Conservation (phyloP, 2,329 filamentous ascomycete species). For the Xylaria sp. region DNA sequence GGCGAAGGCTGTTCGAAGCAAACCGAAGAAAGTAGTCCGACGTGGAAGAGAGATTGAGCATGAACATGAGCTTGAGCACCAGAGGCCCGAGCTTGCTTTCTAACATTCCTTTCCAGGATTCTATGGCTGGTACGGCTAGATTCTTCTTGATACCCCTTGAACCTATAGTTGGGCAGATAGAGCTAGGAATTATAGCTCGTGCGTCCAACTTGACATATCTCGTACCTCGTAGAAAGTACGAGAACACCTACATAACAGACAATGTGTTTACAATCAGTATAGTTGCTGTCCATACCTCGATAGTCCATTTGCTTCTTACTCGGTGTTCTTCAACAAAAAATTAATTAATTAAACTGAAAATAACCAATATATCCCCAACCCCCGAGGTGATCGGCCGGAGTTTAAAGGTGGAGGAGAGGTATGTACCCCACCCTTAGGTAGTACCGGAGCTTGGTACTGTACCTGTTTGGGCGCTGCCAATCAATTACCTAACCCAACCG, state of each 20-base stretch:
- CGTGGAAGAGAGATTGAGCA: constrained; percentile 80
- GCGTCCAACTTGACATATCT: constrained; percentile 1
- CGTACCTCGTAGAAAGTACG: background rate
- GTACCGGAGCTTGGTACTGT: background rate
- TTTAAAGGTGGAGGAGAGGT: background rate
- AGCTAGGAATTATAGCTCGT: constrained; percentile 14
- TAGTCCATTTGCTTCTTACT: background rate
- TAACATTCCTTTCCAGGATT: constrained; percentile 32
- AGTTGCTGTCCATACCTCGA: background rate
- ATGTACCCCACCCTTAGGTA: constrained; percentile 6
- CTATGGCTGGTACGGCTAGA: constrained; percentile 4
- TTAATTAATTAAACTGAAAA: no score
- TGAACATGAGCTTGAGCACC: constrained; percentile 69
- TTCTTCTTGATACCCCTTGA: constrained; percentile 34
- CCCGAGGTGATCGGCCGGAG: no score
- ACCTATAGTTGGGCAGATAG: constrained; percentile 12
- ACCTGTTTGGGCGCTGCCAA: background rate
- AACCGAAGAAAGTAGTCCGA: constrained; percentile 66
- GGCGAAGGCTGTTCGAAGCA: constrained; percentile 51
- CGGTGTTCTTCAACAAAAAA: no score
- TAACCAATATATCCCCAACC: no score
- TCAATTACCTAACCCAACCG: constrained; percentile 13
- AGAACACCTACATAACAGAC: no score
- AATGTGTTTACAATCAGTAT: background rate
- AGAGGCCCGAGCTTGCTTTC: constrained; percentile 47